Conservation (phyloP, 495 filamentous ascomycete species). For the Filosporella fistucella region DNA sequence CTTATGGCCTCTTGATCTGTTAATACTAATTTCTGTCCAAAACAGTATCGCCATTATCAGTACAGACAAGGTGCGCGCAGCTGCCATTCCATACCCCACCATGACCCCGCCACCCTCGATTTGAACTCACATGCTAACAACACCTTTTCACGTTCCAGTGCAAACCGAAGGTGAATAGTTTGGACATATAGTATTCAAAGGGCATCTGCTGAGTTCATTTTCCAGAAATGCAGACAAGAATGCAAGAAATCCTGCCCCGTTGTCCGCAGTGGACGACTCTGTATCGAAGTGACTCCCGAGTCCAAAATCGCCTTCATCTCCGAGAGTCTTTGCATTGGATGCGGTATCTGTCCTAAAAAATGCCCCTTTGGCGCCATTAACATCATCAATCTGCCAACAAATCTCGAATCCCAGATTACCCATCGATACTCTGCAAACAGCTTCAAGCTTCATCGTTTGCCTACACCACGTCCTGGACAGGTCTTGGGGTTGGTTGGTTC, state of each 20-base stretch:
- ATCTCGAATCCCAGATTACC: conserved; percentile 94
- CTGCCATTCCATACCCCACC: conserved; percentile 24
- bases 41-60: conserved; percentile 95
- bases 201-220: conserved; percentile 16
- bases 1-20: no score
- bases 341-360: conserved; percentile 98
- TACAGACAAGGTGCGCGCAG: conserved; percentile 73
- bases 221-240: conserved; percentile 90
- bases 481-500: conserved; percentile 97
- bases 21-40: background rate
- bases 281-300: conserved; percentile 84
- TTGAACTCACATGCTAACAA: conserved; percentile 31
- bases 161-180: conserved; percentile 79
- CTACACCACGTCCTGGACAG: conserved; percentile 91
- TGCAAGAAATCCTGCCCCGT: conserved; percentile 99
- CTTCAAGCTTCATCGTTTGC: conserved; percentile 96
- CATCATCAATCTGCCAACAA: conserved; percentile 99
- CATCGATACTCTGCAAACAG: conserved; percentile 99
- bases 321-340: conserved; percentile 91
- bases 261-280: conserved; percentile 94
- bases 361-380: conserved; percentile 99
- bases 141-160: conserved; percentile 51
- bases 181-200: background rate
- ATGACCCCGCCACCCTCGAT: conserved; percentile 24
- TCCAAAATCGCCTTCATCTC: conserved; percentile 98